Evolutionary conservation across 441 rosid species (phyloP).

Genomic region (Theobroma grandiflorum): DNA sequence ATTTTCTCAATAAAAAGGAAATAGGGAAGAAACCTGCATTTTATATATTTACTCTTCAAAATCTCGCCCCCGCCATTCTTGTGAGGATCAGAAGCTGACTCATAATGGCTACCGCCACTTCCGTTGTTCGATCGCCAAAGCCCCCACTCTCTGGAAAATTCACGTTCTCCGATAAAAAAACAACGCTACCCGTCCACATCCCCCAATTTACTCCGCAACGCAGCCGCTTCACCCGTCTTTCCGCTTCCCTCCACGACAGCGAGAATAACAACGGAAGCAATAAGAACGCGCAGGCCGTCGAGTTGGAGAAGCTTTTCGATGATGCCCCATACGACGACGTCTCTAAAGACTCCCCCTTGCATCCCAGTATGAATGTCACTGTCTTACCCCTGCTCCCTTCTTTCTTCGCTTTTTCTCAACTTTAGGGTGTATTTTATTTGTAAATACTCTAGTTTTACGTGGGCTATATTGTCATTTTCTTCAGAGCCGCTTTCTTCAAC

Average conservation of each 20-base stretch:
- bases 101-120: slow-evolving; percentile 54
- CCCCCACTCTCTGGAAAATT: slow-evolving; percentile 38
- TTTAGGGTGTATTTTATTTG: neutral
- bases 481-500: slow-evolving; percentile 83
- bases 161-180: slow-evolving; percentile 34
- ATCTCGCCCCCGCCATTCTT: neutral
- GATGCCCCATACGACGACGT: slow-evolving; percentile 35
- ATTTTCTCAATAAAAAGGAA: no score
- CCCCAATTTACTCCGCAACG: slow-evolving; percentile 31
- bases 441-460: neutral
- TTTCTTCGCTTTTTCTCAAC: neutral
- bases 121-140: slow-evolving; percentile 44
- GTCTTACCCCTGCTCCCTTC: neutral
- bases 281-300: slow-evolving; percentile 39
- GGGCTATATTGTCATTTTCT: neutral
- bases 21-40: neutral
- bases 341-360: slow-evolving; percentile 49
- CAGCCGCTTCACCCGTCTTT: slow-evolving; percentile 27
- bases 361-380: slow-evolving; percentile 57
- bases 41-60: neutral
- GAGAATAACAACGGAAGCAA: slow-evolving; percentile 28
- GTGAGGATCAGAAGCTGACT: slow-evolving; percentile 17
- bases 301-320: slow-evolving; percentile 44
- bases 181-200: slow-evolving; percentile 2
- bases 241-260: slow-evolving; percentile 39